Evolutionary conservation across 1,139 yeast genomes (phyloP).

Genomic region (Yamadazyma songkhlaensis): DNA sequence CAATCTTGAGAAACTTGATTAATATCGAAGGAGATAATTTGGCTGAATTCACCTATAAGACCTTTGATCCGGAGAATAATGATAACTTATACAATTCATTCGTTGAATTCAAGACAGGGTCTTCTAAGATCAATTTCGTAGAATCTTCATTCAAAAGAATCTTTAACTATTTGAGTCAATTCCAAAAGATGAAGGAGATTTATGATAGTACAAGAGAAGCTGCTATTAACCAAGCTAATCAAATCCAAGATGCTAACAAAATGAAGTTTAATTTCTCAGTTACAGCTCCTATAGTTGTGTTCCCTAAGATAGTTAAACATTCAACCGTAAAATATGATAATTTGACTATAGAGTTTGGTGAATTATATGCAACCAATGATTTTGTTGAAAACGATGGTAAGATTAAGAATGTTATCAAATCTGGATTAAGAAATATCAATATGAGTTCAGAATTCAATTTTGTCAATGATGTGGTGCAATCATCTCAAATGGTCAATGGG

Average conservation of each 20-base stretch:
- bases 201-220: slow-evolving; percentile 88
- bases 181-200: slow-evolving; percentile 80
- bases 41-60: slow-evolving; percentile 81
- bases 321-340: slow-evolving; percentile 49
- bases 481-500: slow-evolving; percentile 63
- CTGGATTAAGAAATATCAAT: slow-evolving; percentile 73
- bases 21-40: slow-evolving; percentile 80
- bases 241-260: slow-evolving; percentile 57
- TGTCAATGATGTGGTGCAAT: slow-evolving; percentile 44
- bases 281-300: slow-evolving; percentile 78
- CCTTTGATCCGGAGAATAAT: slow-evolving; percentile 60
- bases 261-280: slow-evolving; percentile 72
- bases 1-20: slow-evolving; percentile 62
- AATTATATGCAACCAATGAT: slow-evolving; percentile 65
- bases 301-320: slow-evolving; percentile 60
- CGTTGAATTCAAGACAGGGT: slow-evolving; percentile 69
- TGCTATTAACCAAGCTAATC: slow-evolving; percentile 66
- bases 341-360: slow-evolving; percentile 77
- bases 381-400: slow-evolving; percentile 30
- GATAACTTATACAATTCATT: slow-evolving; percentile 53
- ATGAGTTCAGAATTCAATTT: slow-evolving; percentile 60
- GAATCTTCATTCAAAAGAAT: slow-evolving; percentile 77
- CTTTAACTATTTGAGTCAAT: slow-evolving; percentile 64
- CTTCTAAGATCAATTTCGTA: slow-evolving; percentile 70
- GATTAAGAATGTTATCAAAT: slow-evolving; percentile 47